Conservation (phyloP, 192 early-diverging fungal species). For the Backusella sp. region DNA sequence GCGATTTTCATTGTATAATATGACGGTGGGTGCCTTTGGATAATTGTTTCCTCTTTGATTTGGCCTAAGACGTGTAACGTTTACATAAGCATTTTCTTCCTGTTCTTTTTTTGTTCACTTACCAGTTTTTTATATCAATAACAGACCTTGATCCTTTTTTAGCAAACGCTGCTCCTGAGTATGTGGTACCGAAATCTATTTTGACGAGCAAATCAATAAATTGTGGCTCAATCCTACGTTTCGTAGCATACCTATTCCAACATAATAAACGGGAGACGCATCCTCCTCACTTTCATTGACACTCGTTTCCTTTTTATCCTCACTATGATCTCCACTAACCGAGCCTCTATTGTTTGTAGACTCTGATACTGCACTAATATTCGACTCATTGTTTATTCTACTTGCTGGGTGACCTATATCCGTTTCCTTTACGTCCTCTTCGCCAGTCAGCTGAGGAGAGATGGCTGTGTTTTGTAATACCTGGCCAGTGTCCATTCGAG, state of each 20-base stretch:
- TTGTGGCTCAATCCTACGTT: neutral
- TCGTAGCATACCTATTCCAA: neutral
- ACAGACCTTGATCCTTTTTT: neutral
- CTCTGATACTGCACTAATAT: neutral
- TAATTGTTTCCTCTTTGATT: slow-evolving; percentile 27
- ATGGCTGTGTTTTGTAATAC: neutral
- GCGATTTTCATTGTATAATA: slow-evolving; percentile 32
- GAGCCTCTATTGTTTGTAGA: neutral
- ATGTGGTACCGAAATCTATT: neutral
- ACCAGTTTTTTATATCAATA: neutral
- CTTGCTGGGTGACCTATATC: neutral
- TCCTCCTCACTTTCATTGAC: neutral
- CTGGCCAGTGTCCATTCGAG: neutral
- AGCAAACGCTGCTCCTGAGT: neutral
- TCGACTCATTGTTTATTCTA: neutral
- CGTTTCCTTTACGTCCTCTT: neutral
- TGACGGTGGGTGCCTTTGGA: slow-evolving; percentile 38
- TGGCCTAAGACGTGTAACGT: slow-evolving; percentile 14
- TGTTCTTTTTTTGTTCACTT: neutral
- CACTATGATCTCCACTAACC: neutral
- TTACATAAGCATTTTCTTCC: neutral
- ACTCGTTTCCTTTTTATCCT: neutral
- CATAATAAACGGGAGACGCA: neutral
- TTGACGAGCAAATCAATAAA: neutral
- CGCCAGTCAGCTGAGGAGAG: neutral